Conservation (phyloP, 2,329 filamentous ascomycete genomes). For the Mollisiaceae sp. region DNA sequence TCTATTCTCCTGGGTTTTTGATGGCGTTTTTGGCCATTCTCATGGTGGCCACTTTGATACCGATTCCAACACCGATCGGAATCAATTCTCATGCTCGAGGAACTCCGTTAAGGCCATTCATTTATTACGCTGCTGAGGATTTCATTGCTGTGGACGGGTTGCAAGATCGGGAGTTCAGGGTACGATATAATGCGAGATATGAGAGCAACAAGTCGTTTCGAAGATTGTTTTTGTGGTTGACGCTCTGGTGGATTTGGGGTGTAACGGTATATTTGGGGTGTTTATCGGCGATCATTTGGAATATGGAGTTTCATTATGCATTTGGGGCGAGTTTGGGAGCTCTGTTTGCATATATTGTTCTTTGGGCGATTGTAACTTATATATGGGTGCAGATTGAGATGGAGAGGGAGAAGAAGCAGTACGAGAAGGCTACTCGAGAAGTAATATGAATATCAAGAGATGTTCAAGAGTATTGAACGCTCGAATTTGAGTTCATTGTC, state of each 20-base stretch:
- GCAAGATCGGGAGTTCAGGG: slow-evolving; percentile 35
- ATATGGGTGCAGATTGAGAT: slow-evolving; percentile 29
- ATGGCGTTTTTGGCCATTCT: slow-evolving; percentile 81
- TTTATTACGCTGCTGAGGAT: slow-evolving; percentile 37
- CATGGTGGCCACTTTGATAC: slow-evolving; percentile 78
- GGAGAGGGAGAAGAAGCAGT: slow-evolving; percentile 24
- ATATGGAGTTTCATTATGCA: slow-evolving; percentile 33
- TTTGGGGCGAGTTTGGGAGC: slow-evolving; percentile 31
- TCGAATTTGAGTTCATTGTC: background rate
- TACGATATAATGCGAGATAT: slow-evolving; percentile 33
- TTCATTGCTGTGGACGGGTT: slow-evolving; percentile 36
- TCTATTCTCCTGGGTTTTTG: slow-evolving; percentile 74
- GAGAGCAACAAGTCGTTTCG: slow-evolving; percentile 28
- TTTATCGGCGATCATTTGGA: slow-evolving; percentile 34
- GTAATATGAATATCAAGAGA: background rate
- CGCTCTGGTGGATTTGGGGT: slow-evolving; percentile 32
- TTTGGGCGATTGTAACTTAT: slow-evolving; percentile 29
- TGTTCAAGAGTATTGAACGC: background rate
- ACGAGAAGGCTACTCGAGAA: slow-evolving; percentile 8
- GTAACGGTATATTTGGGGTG: slow-evolving; percentile 31
- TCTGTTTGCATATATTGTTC: slow-evolving; percentile 31
- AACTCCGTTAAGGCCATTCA: slow-evolving; percentile 30
- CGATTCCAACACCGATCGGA: slow-evolving; percentile 64
- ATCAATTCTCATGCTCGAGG: slow-evolving; percentile 36
- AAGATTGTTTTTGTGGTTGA: slow-evolving; percentile 29